Conservation (phyloP, 495 filamentous ascomycete genomes). For the Aspergillus nanangensis region DNA sequence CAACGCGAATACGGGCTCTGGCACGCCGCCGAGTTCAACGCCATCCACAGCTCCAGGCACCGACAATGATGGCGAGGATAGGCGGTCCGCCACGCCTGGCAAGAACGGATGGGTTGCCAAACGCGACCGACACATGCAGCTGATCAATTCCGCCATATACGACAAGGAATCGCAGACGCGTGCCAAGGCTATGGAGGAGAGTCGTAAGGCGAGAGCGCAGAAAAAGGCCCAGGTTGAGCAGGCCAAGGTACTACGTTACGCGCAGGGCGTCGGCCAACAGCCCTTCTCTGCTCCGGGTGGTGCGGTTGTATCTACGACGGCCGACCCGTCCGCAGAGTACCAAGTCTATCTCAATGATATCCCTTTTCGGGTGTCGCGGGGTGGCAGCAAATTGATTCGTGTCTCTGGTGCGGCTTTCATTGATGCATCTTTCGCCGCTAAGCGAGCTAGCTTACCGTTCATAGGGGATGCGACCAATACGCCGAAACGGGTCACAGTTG, state of each 20-base stretch:
- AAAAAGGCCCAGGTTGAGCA: slow-evolving; percentile 61
- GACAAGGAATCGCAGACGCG: slow-evolving; percentile 70
- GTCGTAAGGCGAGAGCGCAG: slow-evolving; percentile 54
- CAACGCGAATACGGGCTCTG: slow-evolving; percentile 29
- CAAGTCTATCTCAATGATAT: slow-evolving; percentile 73
- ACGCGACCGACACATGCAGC: slow-evolving; percentile 77
- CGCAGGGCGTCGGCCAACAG: slow-evolving; percentile 26
- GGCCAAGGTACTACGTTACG: slow-evolving; percentile 44
- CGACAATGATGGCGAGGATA: slow-evolving; percentile 27
- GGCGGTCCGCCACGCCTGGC: slow-evolving; percentile 23
- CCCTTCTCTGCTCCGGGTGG: slow-evolving; percentile 29
- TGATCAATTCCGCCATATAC: slow-evolving; percentile 82
- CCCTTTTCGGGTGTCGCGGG: slow-evolving; percentile 67
- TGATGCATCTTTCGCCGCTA: background rate
- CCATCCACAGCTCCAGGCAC: slow-evolving; percentile 33
- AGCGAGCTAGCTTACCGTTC: slow-evolving; percentile 40
- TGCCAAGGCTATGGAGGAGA: slow-evolving; percentile 69
- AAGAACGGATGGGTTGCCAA: slow-evolving; percentile 72
- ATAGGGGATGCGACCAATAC: slow-evolving; percentile 65
- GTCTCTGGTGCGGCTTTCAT: slow-evolving; percentile 56
- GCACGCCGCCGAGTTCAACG: slow-evolving; percentile 15
- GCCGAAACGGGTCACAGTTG: slow-evolving; percentile 72
- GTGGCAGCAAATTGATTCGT: slow-evolving; percentile 81
- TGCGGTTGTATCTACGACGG: slow-evolving; percentile 26
- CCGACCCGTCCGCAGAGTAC: slow-evolving; percentile 41